phyloP scores from a whole-genome alignment of 208 protist genomes.

The Trypanosomatidae sp. region DNA sequence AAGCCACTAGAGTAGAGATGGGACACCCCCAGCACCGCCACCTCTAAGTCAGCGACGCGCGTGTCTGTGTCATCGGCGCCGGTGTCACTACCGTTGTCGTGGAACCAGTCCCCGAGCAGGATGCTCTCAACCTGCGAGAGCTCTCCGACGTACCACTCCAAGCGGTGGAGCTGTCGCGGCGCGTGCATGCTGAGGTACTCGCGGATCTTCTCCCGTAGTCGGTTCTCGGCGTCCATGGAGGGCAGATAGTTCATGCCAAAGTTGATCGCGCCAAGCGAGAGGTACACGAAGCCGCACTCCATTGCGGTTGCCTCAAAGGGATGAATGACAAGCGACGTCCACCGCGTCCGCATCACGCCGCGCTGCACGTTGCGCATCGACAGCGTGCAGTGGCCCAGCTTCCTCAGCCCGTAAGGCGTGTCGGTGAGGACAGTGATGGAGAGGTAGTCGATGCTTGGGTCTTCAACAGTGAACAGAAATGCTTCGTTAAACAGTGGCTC shows the following conservation, averaged over 20 bases:
- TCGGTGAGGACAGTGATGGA: slow-evolving; percentile 77
- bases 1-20: slow-evolving; percentile 51
- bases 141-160: slow-evolving; percentile 83
- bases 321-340: slow-evolving; percentile 59
- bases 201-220: slow-evolving; percentile 62
- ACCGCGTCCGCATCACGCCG: slow-evolving; percentile 54
- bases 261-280: slow-evolving; percentile 62
- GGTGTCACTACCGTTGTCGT: slow-evolving; percentile 7
- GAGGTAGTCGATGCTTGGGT: slow-evolving; percentile 58
- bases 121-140: slow-evolving; percentile 49
- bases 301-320: slow-evolving; percentile 35
- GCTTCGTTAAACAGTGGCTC: slow-evolving; percentile 70
- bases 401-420: slow-evolving; percentile 73
- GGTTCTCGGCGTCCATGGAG: slow-evolving; percentile 71
- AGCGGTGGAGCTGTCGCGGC: slow-evolving; percentile 63
- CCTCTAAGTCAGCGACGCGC: slow-evolving; percentile 27
- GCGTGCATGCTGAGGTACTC: slow-evolving; percentile 39
- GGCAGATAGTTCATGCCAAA: slow-evolving; percentile 76
- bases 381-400: slow-evolving; percentile 75
- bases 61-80: slow-evolving; percentile 8
- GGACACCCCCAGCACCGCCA: slow-evolving; percentile 47
- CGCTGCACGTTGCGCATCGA: slow-evolving; percentile 77
- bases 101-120: slow-evolving; percentile 35
- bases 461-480: slow-evolving; percentile 57
- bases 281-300: slow-evolving; percentile 61